Conservation (phyloP, 2,329 filamentous ascomycete genomes). For the Fusarium sp. region DNA sequence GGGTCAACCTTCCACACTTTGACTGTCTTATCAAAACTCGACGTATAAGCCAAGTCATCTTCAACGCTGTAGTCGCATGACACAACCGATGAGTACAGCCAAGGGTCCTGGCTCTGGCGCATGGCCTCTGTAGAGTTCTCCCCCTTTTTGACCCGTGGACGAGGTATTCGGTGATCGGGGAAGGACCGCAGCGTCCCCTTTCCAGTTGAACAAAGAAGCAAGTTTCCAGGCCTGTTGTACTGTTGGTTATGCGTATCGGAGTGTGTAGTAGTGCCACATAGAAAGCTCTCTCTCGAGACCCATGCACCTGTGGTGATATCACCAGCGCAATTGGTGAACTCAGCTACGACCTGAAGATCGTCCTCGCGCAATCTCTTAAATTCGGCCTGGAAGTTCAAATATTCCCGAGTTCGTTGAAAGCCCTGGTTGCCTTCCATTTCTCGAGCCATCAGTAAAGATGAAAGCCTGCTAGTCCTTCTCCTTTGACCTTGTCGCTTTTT, state of each 20-base stretch:
- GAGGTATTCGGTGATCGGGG: conserved; percentile 65
- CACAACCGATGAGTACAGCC: conserved; percentile 72
- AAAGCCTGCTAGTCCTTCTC: conserved; percentile 41
- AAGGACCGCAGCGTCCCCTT: conserved; percentile 59
- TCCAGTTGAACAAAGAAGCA: conserved; percentile 62
- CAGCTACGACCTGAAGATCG: conserved; percentile 57
- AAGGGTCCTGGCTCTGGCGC: conserved; percentile 67
- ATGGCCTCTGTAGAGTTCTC: conserved; percentile 67
- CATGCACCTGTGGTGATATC: conserved; percentile 68
- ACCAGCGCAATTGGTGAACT: conserved; percentile 70
- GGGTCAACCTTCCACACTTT: conserved; percentile 63
- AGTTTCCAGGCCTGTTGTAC: conserved; percentile 72
- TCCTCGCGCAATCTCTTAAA: conserved; percentile 61
- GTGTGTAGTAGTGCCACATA: conserved; percentile 71
- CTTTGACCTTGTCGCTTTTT: conserved; percentile 14
- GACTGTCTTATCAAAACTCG: conserved; percentile 69
- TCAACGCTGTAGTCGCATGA: conserved; percentile 64
- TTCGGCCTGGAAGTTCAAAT: conserved; percentile 56
- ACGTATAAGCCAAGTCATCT: conserved; percentile 62
- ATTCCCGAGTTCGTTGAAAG: conserved; percentile 53
- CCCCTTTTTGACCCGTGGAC: conserved; percentile 61
- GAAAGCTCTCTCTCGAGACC: conserved; percentile 62
- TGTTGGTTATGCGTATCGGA: conserved; percentile 71
- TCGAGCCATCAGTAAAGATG: conserved; percentile 58
- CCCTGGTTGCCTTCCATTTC: conserved; percentile 58